Evolutionary conservation across 2,329 filamentous ascomycete genomes (phyloP).

Genomic region (Neofusicoccum ribis): DNA sequence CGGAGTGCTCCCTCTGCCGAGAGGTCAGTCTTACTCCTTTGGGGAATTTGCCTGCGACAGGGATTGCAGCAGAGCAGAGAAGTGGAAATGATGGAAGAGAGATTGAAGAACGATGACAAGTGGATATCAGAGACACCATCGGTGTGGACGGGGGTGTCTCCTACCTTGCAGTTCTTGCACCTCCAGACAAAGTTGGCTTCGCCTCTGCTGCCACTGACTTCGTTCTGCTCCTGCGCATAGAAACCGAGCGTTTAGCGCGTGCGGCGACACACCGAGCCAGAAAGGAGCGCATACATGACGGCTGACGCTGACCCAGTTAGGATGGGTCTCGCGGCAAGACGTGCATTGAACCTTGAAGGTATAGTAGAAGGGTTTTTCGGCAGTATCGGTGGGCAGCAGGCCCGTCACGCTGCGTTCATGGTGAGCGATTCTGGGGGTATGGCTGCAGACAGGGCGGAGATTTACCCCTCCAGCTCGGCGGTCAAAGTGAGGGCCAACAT

Average conservation of each 20-base stretch:
- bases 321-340: slow-evolving; percentile 89
- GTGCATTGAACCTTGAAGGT: slow-evolving; percentile 98
- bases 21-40: slow-evolving; percentile 3
- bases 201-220: slow-evolving; percentile 88
- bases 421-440: neutral
- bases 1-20: slow-evolving; percentile 75
- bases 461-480: slow-evolving; percentile 39
- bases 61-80: neutral
- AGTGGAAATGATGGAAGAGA: neutral
- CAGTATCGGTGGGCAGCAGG: slow-evolving; percentile 78
- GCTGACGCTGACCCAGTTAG: slow-evolving; percentile 82
- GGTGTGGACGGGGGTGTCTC: neutral
- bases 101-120: neutral
- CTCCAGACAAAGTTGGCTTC: slow-evolving; percentile 99
- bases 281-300: slow-evolving; percentile 68
- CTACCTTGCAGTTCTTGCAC: slow-evolving; percentile 95
- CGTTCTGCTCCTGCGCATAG: slow-evolving; percentile 71
- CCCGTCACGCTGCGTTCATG: slow-evolving; percentile 77
- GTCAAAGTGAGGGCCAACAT: slow-evolving; percentile 41
- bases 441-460: neutral
- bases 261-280: neutral
- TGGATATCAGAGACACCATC: too few relatives aligned
- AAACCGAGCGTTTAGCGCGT: neutral
- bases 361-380: slow-evolving; percentile 87
- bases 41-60: slow-evolving; percentile 18